These are phyloP conservation scores for Pezizomycotina sp. DNA, from an alignment of 2,329 filamentous ascomycete genomes.

Conservation along the genomic window DNA sequence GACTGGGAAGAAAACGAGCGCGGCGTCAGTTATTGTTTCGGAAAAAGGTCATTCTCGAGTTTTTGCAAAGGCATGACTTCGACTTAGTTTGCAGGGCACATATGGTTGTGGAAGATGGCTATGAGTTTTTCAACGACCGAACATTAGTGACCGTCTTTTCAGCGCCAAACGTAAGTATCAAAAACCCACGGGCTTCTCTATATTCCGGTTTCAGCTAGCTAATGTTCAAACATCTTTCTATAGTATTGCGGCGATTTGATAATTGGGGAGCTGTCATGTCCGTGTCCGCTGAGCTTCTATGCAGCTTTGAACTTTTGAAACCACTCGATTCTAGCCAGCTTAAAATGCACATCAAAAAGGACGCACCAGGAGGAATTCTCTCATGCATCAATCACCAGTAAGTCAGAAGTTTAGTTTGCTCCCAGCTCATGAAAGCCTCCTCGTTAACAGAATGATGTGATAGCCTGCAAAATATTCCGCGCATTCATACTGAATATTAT, in stretches of 20 bases:
- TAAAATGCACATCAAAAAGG: conserved; percentile 98
- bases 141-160: conserved; percentile 94
- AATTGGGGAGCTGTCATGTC: conserved; percentile 99
- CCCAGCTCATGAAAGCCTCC: not conserved
- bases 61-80: conserved; percentile 85
- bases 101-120: conserved; percentile 98
- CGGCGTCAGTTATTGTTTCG: conserved; percentile 95
- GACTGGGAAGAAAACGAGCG: conserved; percentile 97
- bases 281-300: conserved; percentile 79
- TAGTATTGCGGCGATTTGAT: conserved; percentile 98
- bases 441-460: conserved; percentile 5
- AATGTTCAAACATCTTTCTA: conserved; percentile 23
- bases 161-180: conserved; percentile 72
- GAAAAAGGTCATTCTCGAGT: conserved; percentile 94
- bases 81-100: conserved; percentile 93
- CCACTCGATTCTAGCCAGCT: conserved; percentile 87
- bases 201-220: not conserved
- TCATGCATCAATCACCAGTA: conserved; percentile 17
- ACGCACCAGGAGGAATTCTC: conserved; percentile 29
- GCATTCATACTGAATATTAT: conserved; percentile 11
- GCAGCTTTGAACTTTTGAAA: conserved; percentile 93
- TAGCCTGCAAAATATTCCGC: conserved; percentile 11
- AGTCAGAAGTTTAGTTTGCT: not conserved
- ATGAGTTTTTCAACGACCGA: conserved; percentile 94
- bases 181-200: not conserved